Conservation (phyloP, 2,329 filamentous ascomycete genomes). For the Lachnellula willkommii region DNA sequence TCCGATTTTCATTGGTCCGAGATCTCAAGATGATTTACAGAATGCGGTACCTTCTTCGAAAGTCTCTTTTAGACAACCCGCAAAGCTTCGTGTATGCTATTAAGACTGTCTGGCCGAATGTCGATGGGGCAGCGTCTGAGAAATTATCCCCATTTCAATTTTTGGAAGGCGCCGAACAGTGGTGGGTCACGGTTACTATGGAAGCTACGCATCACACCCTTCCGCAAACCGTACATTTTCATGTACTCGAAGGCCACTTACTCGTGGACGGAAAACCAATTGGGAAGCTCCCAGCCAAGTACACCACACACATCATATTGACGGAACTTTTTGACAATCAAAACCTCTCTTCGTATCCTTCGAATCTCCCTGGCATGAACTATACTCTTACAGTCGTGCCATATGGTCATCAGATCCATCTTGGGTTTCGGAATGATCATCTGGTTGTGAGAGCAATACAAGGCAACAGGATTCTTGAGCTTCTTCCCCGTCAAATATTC, state of each 20-base stretch:
- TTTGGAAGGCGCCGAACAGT: slow-evolving; percentile 23
- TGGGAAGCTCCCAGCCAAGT: slow-evolving; percentile 48
- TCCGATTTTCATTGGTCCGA: slow-evolving; percentile 39
- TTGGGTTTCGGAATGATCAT: slow-evolving; percentile 42
- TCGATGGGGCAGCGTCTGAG: slow-evolving; percentile 15
- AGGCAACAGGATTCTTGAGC: slow-evolving; percentile 27
- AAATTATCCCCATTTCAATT: slow-evolving; percentile 23
- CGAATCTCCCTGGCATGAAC: slow-evolving; percentile 47
- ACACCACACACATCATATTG: slow-evolving; percentile 40
- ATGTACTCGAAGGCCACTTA: slow-evolving; percentile 44
- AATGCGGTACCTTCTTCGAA: slow-evolving; percentile 33
- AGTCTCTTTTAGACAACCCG: slow-evolving; percentile 31
- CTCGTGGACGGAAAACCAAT: slow-evolving; percentile 44
- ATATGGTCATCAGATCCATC: slow-evolving; percentile 44
- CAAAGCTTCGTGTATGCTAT: slow-evolving; percentile 34
- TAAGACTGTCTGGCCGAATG: slow-evolving; percentile 39
- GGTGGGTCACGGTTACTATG: slow-evolving; percentile 34
- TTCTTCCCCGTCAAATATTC: slow-evolving; percentile 34
- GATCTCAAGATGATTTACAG: slow-evolving; percentile 42
- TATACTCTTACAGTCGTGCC: slow-evolving; percentile 37
- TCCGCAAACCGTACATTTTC: slow-evolving; percentile 36
- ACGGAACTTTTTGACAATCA: slow-evolving; percentile 49
- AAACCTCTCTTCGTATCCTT: slow-evolving; percentile 48
- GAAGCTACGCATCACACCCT: slow-evolving; percentile 22
- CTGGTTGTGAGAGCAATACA: slow-evolving; percentile 41